Conservation (phyloP, 2,329 filamentous ascomycete genomes). For the Trichoderma lentiforme region DNA sequence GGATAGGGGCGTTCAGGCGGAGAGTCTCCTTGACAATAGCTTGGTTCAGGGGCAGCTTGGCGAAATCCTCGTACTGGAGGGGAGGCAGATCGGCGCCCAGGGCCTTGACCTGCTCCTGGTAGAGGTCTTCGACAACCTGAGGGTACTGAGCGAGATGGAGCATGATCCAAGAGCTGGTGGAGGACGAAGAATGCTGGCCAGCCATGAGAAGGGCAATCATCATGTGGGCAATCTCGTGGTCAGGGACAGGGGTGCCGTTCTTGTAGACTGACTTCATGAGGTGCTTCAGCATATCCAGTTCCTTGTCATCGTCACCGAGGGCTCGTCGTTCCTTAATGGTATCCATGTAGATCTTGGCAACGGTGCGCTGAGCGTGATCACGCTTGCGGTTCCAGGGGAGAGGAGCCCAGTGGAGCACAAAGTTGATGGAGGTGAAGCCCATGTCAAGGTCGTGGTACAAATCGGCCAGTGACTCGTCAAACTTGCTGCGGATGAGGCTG, state of each 20-base stretch:
- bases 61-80: slow-evolving; percentile 72
- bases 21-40: slow-evolving; percentile 90
- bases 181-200: slow-evolving; percentile 84
- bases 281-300: slow-evolving; percentile 83
- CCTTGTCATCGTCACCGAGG: slow-evolving; percentile 46
- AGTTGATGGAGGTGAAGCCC: slow-evolving; percentile 87
- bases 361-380: slow-evolving; percentile 74
- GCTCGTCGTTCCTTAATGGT: slow-evolving; percentile 71
- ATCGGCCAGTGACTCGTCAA: slow-evolving; percentile 75
- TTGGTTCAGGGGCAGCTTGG: slow-evolving; percentile 75
- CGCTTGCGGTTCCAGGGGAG: slow-evolving; percentile 84
- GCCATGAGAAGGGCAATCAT: slow-evolving; percentile 94
- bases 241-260: slow-evolving; percentile 72
- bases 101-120: slow-evolving; percentile 72
- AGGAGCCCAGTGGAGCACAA: slow-evolving; percentile 83
- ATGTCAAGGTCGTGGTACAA: slow-evolving; percentile 88
- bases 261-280: slow-evolving; percentile 85
- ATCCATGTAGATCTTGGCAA: slow-evolving; percentile 78
- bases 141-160: slow-evolving; percentile 75
- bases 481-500: slow-evolving; percentile 74
- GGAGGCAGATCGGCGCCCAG: slow-evolving; percentile 73
- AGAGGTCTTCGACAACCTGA: slow-evolving; percentile 74
- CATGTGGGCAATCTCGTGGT: slow-evolving; percentile 84
- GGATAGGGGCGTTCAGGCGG: slow-evolving; percentile 85
- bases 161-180: slow-evolving; percentile 81